Evolutionary conservation across 1,284 basidiomycete species (phyloP).

Genomic region (Trametes pubescens): DNA sequence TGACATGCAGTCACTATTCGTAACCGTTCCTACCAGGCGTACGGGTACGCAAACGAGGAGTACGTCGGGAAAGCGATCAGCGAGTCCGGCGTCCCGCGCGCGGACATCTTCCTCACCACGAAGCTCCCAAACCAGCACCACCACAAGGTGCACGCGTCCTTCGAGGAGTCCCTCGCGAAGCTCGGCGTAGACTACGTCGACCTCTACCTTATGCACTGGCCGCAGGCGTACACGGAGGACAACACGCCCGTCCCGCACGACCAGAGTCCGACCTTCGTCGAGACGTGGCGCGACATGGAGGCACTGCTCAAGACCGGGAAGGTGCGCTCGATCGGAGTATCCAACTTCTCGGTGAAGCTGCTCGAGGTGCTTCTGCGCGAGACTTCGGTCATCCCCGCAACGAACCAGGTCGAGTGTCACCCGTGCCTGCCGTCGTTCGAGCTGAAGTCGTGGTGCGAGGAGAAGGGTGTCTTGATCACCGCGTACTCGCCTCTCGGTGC

Average conservation of each 20-base stretch:
- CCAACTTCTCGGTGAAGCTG: constrained; percentile 70
- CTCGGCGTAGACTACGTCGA: constrained; percentile 73
- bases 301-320: constrained; percentile 60
- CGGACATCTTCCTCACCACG: constrained; percentile 53
- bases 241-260: constrained; percentile 40
- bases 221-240: constrained; percentile 51
- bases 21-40: constrained; percentile 25
- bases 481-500: constrained; percentile 74
- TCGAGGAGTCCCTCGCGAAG: constrained; percentile 70
- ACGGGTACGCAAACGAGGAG: constrained; percentile 46
- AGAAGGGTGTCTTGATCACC: constrained; percentile 67
- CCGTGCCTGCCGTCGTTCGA: constrained; percentile 64
- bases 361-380: constrained; percentile 52
- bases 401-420: constrained; percentile 73
- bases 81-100: constrained; percentile 49
- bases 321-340: constrained; percentile 70
- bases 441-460: constrained; percentile 62
- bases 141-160: constrained; percentile 69
- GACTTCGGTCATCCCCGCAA: constrained; percentile 57
- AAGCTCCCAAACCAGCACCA: constrained; percentile 56
- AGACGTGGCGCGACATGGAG: constrained; percentile 72
- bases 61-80: constrained; percentile 53
- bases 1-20: no score
- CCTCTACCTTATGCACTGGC: constrained; percentile 77
- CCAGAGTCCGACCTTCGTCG: constrained; percentile 54